Evolutionary conservation across 257 asterid species (phyloP).

Genomic region (Solanum piurae): DNA sequence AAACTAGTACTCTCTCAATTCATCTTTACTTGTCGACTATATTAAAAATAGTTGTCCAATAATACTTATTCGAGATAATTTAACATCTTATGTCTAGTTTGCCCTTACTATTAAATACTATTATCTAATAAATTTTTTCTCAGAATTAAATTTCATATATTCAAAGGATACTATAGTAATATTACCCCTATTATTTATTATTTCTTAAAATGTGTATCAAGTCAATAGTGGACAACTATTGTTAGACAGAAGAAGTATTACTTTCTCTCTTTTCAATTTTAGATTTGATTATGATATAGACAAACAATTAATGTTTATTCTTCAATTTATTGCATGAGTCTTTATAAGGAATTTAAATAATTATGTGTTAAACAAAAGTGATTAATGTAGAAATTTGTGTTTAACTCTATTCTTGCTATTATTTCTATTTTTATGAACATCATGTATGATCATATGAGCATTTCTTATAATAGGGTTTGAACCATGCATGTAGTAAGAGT

Average conservation of each 20-base stretch:
- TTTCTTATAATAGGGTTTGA: no score
- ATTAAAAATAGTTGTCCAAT: not conserved
- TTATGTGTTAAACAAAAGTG: not conserved
- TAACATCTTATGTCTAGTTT: not conserved
- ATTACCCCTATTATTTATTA: no score
- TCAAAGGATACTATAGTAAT: no score
- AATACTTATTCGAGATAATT: not conserved
- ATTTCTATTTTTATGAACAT: no score
- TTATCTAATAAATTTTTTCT: not conserved
- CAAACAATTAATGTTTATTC: not conserved
- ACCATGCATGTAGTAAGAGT: no score
- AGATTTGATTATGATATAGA: not conserved
- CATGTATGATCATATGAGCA: not conserved
- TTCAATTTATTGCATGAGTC: not conserved
- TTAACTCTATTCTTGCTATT: not conserved
- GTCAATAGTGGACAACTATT: no score
- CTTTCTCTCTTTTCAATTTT: no score
- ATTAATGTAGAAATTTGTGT: not conserved
- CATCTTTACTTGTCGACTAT: not conserved
- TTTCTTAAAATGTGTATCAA: no score
- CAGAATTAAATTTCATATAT: no score
- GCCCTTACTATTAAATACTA: not conserved
- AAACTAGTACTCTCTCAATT: not conserved
- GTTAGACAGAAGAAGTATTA: no score
- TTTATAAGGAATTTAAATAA: not conserved